Evolutionary conservation across 192 early-diverging fungal species (phyloP), one percentile per base, ranked within the genome.

Genomic region (Lunasporangiospora selenospora): DNA sequence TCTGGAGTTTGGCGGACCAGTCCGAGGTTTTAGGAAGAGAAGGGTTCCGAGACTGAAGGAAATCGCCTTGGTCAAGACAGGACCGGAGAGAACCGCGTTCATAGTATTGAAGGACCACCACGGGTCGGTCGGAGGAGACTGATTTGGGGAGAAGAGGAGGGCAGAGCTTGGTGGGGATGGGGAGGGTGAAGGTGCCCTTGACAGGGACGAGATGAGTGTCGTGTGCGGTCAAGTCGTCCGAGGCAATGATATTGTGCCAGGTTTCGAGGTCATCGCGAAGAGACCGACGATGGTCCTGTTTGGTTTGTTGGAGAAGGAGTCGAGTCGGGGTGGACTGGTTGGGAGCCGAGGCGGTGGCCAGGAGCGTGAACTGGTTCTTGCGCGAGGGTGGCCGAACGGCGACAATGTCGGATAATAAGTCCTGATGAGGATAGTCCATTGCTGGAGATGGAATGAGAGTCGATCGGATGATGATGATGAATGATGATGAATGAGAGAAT

Each of bases 51-150:
- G 21, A 12, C 40, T 2, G 18, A 5, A 55, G 19, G 30, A 64
- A 64, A n/a, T 67, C 42, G 6, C 50, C 57, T 32, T 39, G 18
- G 36, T 70, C 67, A 23, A 70, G 42, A 10, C 49, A 30, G 1
- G 60, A 27, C 11, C 67, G 50, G 1, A 70, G 46, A 2, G 67
- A 53, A 3, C 67, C 67, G 24, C 45, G 45, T 13, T 53, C 42
- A 18, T 54, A 55, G 26, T 49, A 70, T 1, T 54, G 29, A 6
- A 61, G 21, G 7, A 70, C 67, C 24, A 29, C 18, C 8, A 60
- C 15, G 0, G 58, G 51, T 24, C 57, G 27, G 4, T 52, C 36
- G 6, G 16, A 16, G 26, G 8, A 6, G 6, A 6, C 15, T 6
- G 16, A 43, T 43, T 11, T 16, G 41, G 41, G 15, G 41, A 13